These are phyloP conservation scores for Plantago coronopus DNA, from an alignment of 305 asterid species.

Conservation along the genomic window DNA sequence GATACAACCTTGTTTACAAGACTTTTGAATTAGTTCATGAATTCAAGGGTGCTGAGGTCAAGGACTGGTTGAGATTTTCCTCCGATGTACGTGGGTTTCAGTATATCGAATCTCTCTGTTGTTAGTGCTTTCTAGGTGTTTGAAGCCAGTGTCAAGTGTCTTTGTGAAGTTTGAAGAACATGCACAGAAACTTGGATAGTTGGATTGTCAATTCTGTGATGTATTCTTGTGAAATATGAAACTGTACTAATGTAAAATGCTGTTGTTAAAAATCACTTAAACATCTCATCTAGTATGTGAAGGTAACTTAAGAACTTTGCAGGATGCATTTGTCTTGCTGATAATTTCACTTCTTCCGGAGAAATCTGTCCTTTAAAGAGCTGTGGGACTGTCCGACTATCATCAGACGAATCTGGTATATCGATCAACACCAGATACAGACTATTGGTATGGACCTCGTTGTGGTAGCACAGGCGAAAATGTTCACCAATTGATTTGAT, in stretches of 20 bases:
- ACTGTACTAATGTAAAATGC: too few relatives aligned
- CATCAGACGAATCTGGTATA: constrained; percentile 82
- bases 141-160: too few relatives aligned
- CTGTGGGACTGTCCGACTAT: constrained; percentile 95
- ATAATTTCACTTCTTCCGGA: constrained; percentile 90
- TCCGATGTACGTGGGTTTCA: constrained; percentile 12
- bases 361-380: constrained; percentile 94
- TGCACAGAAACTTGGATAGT: too few relatives aligned
- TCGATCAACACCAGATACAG: constrained; percentile 6
- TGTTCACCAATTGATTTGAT: too few relatives aligned
- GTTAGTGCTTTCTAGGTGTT: not conserved
- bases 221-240: too few relatives aligned
- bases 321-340: constrained; percentile 97
- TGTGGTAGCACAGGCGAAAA: too few relatives aligned
- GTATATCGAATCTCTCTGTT: constrained; percentile 28
- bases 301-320: constrained; percentile 96
- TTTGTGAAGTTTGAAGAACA: too few relatives aligned
- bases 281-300: constrained; percentile 92
- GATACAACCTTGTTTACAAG: constrained; percentile 17
- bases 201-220: too few relatives aligned
- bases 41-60: constrained; percentile 8
- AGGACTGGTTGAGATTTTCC: not conserved
- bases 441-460: too few relatives aligned
- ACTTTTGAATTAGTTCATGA: constrained; percentile 17
- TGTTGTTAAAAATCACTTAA: too few relatives aligned